Evolutionary conservation across 2,329 filamentous ascomycete genomes (phyloP), one percentile per base, ranked within the genome.

Genomic region (Decorospora gaudefroyi): DNA sequence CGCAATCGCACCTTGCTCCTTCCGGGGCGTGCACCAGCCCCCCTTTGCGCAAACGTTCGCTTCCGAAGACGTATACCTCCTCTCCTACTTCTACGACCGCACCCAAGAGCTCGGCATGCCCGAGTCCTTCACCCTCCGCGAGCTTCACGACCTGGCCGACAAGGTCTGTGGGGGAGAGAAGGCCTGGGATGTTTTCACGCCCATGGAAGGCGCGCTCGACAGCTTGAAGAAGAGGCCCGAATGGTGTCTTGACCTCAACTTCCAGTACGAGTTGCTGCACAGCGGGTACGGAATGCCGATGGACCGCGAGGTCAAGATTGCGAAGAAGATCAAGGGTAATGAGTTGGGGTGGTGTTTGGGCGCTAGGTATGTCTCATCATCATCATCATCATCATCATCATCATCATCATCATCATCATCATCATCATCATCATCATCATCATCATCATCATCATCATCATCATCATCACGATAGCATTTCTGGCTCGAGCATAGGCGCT

Each of bases 251-350:
- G 93, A 99, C 72, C 76, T 99, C 61, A 99, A 89, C 76, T 99
- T 97, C 68, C 96, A 96, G 90, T 76, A 95, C 61, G 88, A 88
- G 17, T 78, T 99, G 44, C 76, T 97, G 41, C 91, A 97, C 72
- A 95, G 90, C 4, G 93, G 93, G 3, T 99, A 99, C 65, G 93
- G 97, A 59, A 96, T 99, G 90, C 92, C 92, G 3, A 85, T 97
- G 61, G 89, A 96, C 58, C 82, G 95, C 26, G 93, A 99, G 73
- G 90, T 99, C 56, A 92, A 88, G 79, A 95, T 96, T 67, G 93
- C 92, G 48, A 99, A 99, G 87, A 96, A 96, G 80, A 95, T 99
- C 67, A 92, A 95, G 76, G 85, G 85, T 43, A 96, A 96, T 71
- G 95, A 99, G 76, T 75, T 99, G 62, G 93, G 93, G 26, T 99